phyloP scores from a whole-genome alignment of 768 basidiomycete species.

The Lentinula detonsa region DNA sequence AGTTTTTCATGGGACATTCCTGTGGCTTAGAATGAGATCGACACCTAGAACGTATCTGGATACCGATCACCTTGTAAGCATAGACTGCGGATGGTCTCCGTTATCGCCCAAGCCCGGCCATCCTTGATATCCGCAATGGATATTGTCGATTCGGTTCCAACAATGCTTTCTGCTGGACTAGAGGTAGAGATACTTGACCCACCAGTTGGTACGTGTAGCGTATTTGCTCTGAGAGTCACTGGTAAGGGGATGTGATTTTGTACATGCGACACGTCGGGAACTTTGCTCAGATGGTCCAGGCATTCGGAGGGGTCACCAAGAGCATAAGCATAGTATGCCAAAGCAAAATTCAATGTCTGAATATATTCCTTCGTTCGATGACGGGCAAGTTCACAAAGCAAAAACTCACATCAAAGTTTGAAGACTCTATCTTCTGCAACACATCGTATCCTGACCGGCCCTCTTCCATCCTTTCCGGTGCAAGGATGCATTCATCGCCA shows the following conservation, averaged over 20 bases:
- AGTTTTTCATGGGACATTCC: constrained; percentile 75
- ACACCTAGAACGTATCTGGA: not conserved
- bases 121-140: constrained; percentile 54
- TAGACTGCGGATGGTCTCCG: constrained; percentile 68
- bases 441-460: constrained; percentile 46
- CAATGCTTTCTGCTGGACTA: constrained; percentile 35
- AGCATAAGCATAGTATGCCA: constrained; percentile 81
- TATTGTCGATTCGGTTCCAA: constrained; percentile 26
- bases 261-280: constrained; percentile 50
- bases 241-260: constrained; percentile 45
- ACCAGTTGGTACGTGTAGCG: constrained; percentile 28
- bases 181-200: constrained; percentile 38
- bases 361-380: constrained; percentile 5
- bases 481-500: constrained; percentile 53
- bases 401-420: constrained; percentile 53
- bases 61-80: constrained; percentile 65
- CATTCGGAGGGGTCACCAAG: constrained; percentile 61
- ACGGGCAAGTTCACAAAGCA: not conserved
- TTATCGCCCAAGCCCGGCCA: constrained; percentile 66
- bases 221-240: constrained; percentile 35
- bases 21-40: constrained; percentile 18
- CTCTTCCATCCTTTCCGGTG: constrained; percentile 53
- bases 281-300: constrained; percentile 47
- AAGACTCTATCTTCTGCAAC: constrained; percentile 42
- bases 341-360: constrained; percentile 54